Percentiles rank a stretch among this genome's conserved stretches.
Conservation (phyloP, 108 stramenopile genomes). For the Skeletonema menzelii region DNA sequence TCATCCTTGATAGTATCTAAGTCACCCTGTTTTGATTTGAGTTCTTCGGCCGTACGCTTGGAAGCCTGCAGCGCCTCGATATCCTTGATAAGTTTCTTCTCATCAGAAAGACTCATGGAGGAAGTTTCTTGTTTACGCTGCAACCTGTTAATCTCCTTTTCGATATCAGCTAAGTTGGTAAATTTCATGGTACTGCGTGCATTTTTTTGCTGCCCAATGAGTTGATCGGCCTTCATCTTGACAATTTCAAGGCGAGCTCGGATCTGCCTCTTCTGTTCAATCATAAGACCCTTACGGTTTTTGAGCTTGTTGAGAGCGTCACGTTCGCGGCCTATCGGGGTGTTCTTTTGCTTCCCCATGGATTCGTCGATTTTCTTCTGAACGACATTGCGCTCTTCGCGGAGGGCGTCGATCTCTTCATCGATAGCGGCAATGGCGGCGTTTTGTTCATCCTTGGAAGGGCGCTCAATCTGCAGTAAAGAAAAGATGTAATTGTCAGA, state of each 20-base stretch:
- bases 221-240: slow-evolving; percentile 62
- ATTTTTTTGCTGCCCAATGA: slow-evolving; percentile 68
- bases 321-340: slow-evolving; percentile 53
- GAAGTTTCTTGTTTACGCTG: slow-evolving; percentile 87
- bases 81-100: slow-evolving; percentile 97
- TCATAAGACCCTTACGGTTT: slow-evolving; percentile 67
- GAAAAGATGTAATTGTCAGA: neutral
- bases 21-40: slow-evolving; percentile 71
- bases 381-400: slow-evolving; percentile 50
- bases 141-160: slow-evolving; percentile 82
- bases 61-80: slow-evolving; percentile 77
- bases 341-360: slow-evolving; percentile 45
- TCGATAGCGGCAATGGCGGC: slow-evolving; percentile 58
- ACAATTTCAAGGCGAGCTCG: slow-evolving; percentile 70
- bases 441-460: slow-evolving; percentile 75
- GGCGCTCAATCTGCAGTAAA: slow-evolving; percentile 63
- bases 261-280: slow-evolving; percentile 80
- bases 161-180: slow-evolving; percentile 80
- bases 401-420: slow-evolving; percentile 62
- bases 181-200: slow-evolving; percentile 72
- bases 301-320: slow-evolving; percentile 61
- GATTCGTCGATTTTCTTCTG: slow-evolving; percentile 69
- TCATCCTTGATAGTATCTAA: slow-evolving; percentile 68
- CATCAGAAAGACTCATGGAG: slow-evolving; percentile 91
- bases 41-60: slow-evolving; percentile 69